These are phyloP conservation scores for Begonia masoniana DNA, from an alignment of 306 rosid genomes.

Conservation along the genomic window DNA sequence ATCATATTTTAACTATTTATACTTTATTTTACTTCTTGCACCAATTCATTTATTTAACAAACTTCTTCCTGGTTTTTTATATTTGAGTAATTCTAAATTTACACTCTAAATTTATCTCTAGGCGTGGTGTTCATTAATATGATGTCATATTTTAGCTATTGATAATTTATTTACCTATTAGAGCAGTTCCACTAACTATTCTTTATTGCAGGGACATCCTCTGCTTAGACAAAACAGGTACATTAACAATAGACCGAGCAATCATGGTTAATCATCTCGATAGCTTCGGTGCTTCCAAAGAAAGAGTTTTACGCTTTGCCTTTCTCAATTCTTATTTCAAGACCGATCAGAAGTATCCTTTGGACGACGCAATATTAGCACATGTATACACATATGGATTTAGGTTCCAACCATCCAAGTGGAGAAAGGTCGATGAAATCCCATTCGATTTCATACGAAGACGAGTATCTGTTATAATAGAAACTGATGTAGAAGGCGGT, in stretches of 20 bases:
- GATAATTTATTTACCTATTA: no score
- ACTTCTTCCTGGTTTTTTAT: no score
- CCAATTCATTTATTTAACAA: no score
- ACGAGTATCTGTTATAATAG: constrained; percentile 61
- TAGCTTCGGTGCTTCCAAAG: constrained; percentile 31
- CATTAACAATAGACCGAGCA: constrained; percentile 71
- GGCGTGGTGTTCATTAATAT: no score
- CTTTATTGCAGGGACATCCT: constrained; percentile 55
- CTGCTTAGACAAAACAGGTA: constrained; percentile 82
- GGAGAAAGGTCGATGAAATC: constrained; percentile 67
- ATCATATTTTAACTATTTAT: no score
- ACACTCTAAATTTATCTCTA: no score
- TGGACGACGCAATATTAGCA: constrained; percentile 71
- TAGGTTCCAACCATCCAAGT: constrained; percentile 70
- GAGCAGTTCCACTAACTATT: neutral
- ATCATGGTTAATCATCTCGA: constrained; percentile 53
- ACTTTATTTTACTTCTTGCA: no score
- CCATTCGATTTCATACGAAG: constrained; percentile 84
- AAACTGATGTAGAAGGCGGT: constrained; percentile 26
- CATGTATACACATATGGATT: constrained; percentile 61
- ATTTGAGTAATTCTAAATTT: no score
- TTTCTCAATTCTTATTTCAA: constrained; percentile 72
- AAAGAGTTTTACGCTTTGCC: constrained; percentile 50
- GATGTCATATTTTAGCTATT: no score
- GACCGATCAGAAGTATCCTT: constrained; percentile 73